These are phyloP conservation scores for Spatholobus suberectus DNA, from an alignment of 306 rosid species.

Conservation along the genomic window DNA sequence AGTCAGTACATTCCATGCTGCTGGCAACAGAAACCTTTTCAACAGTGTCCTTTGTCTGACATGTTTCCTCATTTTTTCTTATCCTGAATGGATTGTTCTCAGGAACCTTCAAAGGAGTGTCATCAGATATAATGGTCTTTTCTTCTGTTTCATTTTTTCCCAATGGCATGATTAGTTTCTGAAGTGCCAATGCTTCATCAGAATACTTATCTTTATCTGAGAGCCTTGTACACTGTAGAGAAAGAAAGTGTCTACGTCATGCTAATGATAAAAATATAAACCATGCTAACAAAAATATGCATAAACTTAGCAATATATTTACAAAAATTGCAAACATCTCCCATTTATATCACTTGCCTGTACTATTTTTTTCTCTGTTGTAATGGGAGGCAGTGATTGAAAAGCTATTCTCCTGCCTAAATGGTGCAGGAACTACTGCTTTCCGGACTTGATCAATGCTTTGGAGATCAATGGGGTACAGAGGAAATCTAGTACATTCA, in stretches of 20 bases:
- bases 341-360: conserved; percentile 59
- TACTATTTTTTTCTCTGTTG: conserved; percentile 43
- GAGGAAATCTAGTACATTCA: conserved; percentile 43
- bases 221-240: conserved; percentile 51
- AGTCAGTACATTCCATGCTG: conserved; percentile 47
- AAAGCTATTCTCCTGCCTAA: conserved; percentile 55
- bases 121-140: conserved; percentile 3
- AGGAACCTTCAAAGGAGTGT: conserved; percentile 57
- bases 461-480: conserved; percentile 41
- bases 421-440: conserved; percentile 45
- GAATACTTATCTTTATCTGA: conserved; percentile 46
- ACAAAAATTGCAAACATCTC: not conserved
- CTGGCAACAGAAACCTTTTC: conserved; percentile 42
- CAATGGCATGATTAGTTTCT: conserved; percentile 65
- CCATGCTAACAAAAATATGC: not conserved
- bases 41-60: conserved; percentile 33
- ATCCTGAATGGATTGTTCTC: conserved; percentile 86
- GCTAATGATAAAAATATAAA: not conserved
- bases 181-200: conserved; percentile 58
- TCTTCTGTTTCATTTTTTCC: conserved; percentile 38
- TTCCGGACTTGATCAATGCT: conserved; percentile 40
- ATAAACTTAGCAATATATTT: not conserved
- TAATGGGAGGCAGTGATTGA: conserved; percentile 53
- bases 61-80: conserved; percentile 50
- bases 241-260: not conserved